Base-by-base conservation (phyloP, 2,329 filamentous ascomycete species). In the Penicillium sp. region DNA sequence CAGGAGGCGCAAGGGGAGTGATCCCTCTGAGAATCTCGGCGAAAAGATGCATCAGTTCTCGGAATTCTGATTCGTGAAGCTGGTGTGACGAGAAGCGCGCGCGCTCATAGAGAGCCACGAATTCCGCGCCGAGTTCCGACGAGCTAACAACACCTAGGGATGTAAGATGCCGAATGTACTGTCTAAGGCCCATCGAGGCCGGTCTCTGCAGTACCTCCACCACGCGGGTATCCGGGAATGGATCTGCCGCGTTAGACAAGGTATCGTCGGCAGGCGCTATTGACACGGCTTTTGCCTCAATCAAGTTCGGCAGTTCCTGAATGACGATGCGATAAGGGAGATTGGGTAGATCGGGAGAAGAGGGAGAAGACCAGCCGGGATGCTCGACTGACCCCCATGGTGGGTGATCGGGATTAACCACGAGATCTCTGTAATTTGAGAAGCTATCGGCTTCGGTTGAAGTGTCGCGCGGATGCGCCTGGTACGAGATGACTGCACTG, bases 211-310 rank as follows among this genome's bases (percentile, higher is more conserved):
- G 82, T 12, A 93, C 76, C 4, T 84, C 85, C 6, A 93, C 85
- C 1, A 90, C 86, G 35, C 88, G 84, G 11, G 85, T 81, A 67
- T 93, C 88, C 1, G 90, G 84, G 62, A 72, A 73, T 69, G 68
- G 17, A 78, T 79, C 37, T 69, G 75, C 38, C 74, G 79, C 63
- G 78, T 81, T 45, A n/a, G 67, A 64, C 10, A 71, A 68, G 3
- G 77, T 74, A 4, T 83, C 81, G 64, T 84, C 82, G 0, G 82
- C 80, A 34, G 88, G 91, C 0, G 90, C 91, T 39, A 96, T 84
- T 0, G 91, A 92, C n/a, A 97, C 86, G 0, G 92, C 94, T 74
- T 94, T 94, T 10, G 91, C 94, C 79, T 98, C 94, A 63, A 98
- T 90, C 31, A 98, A 83, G 71, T 96, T 89, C 1, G 93, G 91